Conservation (phyloP, 352 stramenopile genomes). For the Phytophthora idaei region DNA sequence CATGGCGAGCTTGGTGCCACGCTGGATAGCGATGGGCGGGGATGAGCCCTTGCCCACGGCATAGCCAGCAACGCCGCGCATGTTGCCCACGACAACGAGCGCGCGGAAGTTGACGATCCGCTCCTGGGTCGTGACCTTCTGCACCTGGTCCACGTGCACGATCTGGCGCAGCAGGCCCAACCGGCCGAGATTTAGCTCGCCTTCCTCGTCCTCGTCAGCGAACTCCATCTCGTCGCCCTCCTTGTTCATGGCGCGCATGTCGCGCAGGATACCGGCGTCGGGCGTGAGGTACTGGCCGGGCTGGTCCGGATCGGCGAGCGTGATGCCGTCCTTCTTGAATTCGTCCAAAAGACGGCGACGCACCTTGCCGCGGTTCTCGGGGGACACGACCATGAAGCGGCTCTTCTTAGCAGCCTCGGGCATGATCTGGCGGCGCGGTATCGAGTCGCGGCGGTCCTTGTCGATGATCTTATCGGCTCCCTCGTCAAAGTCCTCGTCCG, state of each 20-base stretch:
- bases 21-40: conserved; percentile 87
- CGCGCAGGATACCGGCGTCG: conserved; percentile 60
- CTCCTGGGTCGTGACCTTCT: conserved; percentile 91
- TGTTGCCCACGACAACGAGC: conserved; percentile 94
- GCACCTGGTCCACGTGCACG: conserved; percentile 83
- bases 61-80: conserved; percentile 92
- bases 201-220: conserved; percentile 62
- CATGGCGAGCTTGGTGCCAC: conserved; percentile 90
- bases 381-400: conserved; percentile 73
- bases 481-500: conserved; percentile 70
- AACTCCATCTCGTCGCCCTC: conserved; percentile 79
- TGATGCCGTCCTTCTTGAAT: conserved; percentile 78
- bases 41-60: conserved; percentile 92
- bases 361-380: conserved; percentile 79
- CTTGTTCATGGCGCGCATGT: conserved; percentile 73
- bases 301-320: conserved; percentile 59
- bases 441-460: conserved; percentile 62
- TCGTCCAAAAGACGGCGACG: conserved; percentile 79
- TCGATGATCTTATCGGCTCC: conserved; percentile 71
- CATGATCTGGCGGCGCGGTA: conserved; percentile 74
- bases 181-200: conserved; percentile 67
- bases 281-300: conserved; percentile 55
- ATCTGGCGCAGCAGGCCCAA: conserved; percentile 81
- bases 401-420: conserved; percentile 76
- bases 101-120: conserved; percentile 93